Base-by-base conservation (phyloP, 192 early-diverging fungal genomes). In the Geranomyces michiganensis region DNA sequence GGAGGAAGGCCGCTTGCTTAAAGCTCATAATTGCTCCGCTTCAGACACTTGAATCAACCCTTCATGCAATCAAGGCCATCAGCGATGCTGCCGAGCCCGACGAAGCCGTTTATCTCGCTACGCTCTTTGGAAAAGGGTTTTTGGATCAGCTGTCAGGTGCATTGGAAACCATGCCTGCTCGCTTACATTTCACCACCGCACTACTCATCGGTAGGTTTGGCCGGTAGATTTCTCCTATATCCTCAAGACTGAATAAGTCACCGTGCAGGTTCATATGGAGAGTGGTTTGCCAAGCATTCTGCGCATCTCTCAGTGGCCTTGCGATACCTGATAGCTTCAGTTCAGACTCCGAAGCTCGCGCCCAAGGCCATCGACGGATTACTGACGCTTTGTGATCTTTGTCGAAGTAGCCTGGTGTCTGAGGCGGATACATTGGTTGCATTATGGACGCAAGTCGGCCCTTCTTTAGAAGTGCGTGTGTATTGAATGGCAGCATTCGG, bases 61-160 rank as follows among this genome's bases (percentile, higher is more conserved):
- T 81, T 0, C 78, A 58, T 58, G 60, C 49, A 26, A 51, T 81
- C 27, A 75, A 76, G 48, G 62, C 76, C 22, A 65, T 81, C 26
- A 75, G 73, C 17, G 80, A 81, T 24, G 48, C 67, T 17, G 69
- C 70, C 0, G 26, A 58, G 8, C 21, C 66, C n/a, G 66, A 58
- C 24, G 62, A 73, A 26, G 13, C 36, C 2, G 53, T 59, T n/a
- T 70, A 62, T 24, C 58, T 79, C 24, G 51, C 58, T 24, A 7
- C 27, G 51, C 46, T 79, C 13, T 72, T 79, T 66, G 78, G 78
- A 13, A 49, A 67, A 26, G 45, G 22, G 4, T 70, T 75, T 41
- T 62, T 79, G 41, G 77, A 48, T 9, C 44, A 56, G 32, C 41
- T 78, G 26, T 26, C 67, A 15, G 21, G 5, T 14, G 17, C 7